Evolutionary conservation across 352 stramenopile species (phyloP), one percentile per base, ranked within the genome.

Genomic region (Phytopythium kandeliae): DNA sequence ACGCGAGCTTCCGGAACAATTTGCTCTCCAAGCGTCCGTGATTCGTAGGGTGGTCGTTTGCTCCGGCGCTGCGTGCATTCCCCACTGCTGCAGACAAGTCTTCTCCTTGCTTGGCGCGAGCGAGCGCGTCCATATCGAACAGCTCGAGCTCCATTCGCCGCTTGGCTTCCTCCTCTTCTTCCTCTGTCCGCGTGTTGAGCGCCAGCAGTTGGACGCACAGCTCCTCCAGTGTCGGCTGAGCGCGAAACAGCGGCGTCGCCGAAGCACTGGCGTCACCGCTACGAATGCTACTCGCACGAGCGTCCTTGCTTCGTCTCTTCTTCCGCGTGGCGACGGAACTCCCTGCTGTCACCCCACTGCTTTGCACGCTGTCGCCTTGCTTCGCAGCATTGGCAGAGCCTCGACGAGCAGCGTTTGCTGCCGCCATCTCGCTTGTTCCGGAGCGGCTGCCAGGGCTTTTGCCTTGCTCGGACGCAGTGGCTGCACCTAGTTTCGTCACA

Each of bases 101-200:
- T 53, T 74, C 65, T 41, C 67, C 49, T 28, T 68, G 56, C 15
- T 73, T 75, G 2, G 44, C 62, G 10, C 53, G 51, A 2, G 59
- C 62, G 11, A 78, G 51, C 0, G 59, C 57, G 0, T 54, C 49
- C 15, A 60, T 55, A 16, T 73, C 62, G 38, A 65, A 55, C 11
- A 78, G 21, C 11, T 78, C 68, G 5, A 72, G 59, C 22, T 68
- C 59, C 25, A 75, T 12, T 33, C 37, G 55, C 25, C 52, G 48
- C 42, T 75, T 67, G 19, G 51, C 61, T 53, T 60, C 59, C 30
- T 67, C 58, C 19, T 75, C 65, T 33, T 78, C 68, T 24, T 72
- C 59, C 37, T 74, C 68, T 0, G 68, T 64, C 15, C 68, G 60
- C 25, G 54, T 75, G 24, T 66, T 65, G 30, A 75, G 35, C 17